A percentile compares a stretch with the other conserved stretches of the same genome.
Evolutionary conservation across 345 rosid genomes (phyloP).

Genomic region (Salix dunnii): DNA sequence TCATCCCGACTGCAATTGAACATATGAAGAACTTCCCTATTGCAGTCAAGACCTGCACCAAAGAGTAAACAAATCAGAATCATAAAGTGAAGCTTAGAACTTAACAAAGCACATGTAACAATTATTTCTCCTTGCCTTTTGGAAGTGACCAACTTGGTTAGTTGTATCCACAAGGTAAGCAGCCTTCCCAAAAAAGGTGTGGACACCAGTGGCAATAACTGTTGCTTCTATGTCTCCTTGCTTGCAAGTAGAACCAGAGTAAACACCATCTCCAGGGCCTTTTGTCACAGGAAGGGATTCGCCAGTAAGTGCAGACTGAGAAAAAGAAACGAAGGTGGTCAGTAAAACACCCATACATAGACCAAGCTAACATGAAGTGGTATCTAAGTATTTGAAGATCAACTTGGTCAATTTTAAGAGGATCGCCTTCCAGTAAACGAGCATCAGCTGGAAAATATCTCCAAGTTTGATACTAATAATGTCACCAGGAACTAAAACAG

Average conservation of each 20-base stretch:
- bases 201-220: constrained; percentile 96
- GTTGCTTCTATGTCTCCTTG: constrained; percentile 97
- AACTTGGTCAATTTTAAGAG: constrained; percentile 94
- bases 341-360: constrained; percentile 9
- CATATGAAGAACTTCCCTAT: constrained; percentile 99
- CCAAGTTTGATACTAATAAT: constrained; percentile 85
- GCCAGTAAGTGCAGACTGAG: constrained; percentile 95
- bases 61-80: constrained; percentile 1
- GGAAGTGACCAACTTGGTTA: constrained; percentile 99
- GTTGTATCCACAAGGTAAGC: constrained; percentile 97
- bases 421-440: constrained; percentile 92
- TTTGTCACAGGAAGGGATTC: constrained; percentile 98
- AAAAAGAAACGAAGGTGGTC: constrained; percentile 8
- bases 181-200: constrained; percentile 96
- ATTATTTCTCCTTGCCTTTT: constrained; percentile 51
- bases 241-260: constrained; percentile 97
- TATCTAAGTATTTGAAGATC: constrained; percentile 2
- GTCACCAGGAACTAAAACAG: constrained; percentile 90
- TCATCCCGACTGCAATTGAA: constrained; percentile 91
- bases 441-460: constrained; percentile 98
- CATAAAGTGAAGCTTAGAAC: not conserved
- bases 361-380: constrained; percentile 12
- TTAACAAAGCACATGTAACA: not conserved
- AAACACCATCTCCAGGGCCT: constrained; percentile 94
- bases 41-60: constrained; percentile 84